A percentile compares a stretch with the other conserved stretches of the same genome.
These are phyloP conservation scores for Pestalotiopsis sp. DNA, from an alignment of 2,329 filamentous ascomycete genomes.

Conservation along the genomic window DNA sequence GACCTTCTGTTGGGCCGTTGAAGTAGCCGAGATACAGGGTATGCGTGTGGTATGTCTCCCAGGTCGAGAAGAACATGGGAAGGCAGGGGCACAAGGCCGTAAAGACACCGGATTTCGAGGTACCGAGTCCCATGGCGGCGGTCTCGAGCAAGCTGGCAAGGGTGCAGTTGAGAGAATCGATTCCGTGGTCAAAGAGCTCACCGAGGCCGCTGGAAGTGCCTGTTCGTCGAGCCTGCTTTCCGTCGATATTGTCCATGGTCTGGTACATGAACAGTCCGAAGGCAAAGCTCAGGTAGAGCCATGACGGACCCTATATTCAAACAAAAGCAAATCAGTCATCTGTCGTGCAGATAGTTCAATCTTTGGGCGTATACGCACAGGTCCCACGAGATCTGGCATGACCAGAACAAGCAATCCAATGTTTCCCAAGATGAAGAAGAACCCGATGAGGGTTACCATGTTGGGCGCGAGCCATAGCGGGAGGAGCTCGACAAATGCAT, in stretches of 20 bases:
- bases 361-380: constrained; percentile 57
- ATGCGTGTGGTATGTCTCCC: constrained; percentile 99
- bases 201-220: constrained; percentile 93
- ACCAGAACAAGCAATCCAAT: constrained; percentile 73
- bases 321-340: constrained; percentile 3
- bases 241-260: constrained; percentile 98
- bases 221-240: constrained; percentile 93
- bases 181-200: constrained; percentile 97
- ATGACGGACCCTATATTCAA: constrained; percentile 69
- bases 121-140: constrained; percentile 88
- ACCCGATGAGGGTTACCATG: constrained; percentile 94
- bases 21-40: constrained; percentile 94
- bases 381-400: constrained; percentile 89
- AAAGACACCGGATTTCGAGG: constrained; percentile 82
- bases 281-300: constrained; percentile 96
- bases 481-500: constrained; percentile 87
- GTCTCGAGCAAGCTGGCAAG: constrained; percentile 88
- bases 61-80: constrained; percentile 99
- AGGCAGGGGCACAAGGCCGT: constrained; percentile 89
- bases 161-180: constrained; percentile 97
- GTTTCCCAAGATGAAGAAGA: constrained; percentile 90
- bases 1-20: constrained; percentile 95
- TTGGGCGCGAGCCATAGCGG: constrained; percentile 97
- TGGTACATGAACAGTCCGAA: constrained; percentile 98
- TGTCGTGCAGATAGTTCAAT: constrained; percentile 16